Conservation (phyloP, 306 rosid species). For the Rosa chinensis region DNA sequence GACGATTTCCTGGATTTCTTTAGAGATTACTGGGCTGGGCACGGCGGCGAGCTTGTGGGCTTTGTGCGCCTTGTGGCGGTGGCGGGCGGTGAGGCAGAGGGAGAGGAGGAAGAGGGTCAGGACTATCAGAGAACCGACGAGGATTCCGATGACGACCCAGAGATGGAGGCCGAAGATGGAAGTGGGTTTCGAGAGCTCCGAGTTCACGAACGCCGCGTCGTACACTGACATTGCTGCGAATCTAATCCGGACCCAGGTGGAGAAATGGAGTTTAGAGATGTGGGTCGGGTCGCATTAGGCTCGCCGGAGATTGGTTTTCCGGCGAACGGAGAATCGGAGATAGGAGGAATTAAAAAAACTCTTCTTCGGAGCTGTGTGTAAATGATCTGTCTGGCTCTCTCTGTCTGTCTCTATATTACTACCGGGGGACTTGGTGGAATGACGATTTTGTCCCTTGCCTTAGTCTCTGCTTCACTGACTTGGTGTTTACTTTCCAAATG, state of each 20-base stretch:
- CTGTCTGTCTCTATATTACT: background rate
- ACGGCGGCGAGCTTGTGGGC: constrained; percentile 1
- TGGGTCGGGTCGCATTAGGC: background rate
- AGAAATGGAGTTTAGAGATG: background rate
- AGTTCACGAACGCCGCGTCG: constrained; percentile 73
- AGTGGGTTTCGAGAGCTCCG: constrained; percentile 75
- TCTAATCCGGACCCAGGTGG: background rate
- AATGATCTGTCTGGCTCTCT: background rate
- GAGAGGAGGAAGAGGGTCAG: constrained; percentile 79
- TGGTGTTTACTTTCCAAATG: constrained; percentile 8
- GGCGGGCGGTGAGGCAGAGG: constrained; percentile 88
- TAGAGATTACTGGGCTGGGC: constrained; percentile 56
- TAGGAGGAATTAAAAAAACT: constrained; percentile 5
- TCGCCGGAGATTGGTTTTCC: background rate
- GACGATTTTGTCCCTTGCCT: background rate
- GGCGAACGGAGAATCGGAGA: constrained; percentile 12
- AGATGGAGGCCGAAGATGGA: constrained; percentile 88
- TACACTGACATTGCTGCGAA: constrained; percentile 57
- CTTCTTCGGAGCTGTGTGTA: background rate
- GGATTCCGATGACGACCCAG: constrained; percentile 94
- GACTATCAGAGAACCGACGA: constrained; percentile 76
- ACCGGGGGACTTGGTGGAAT: background rate
- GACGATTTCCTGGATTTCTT: constrained; percentile 79
- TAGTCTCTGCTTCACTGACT: background rate
- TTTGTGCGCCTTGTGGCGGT: constrained; percentile 17